Percentiles rank a stretch among this genome's conserved stretches.
Conservation (phyloP, 192 early-diverging fungal species). For the Coemansia sp. region DNA sequence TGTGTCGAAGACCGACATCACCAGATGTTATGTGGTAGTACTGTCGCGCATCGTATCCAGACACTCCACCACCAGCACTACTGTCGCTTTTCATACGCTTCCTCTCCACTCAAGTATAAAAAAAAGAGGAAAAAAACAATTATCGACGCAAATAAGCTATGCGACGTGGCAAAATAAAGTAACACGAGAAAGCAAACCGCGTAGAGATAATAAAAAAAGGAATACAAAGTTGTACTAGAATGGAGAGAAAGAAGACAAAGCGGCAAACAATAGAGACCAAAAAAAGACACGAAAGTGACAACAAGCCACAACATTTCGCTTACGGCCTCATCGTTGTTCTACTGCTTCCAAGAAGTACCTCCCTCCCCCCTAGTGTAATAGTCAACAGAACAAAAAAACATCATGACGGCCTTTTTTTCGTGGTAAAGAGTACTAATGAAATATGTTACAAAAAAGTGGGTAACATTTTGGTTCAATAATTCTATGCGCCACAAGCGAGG, state of each 20-base stretch:
- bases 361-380: not conserved
- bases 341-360: not conserved
- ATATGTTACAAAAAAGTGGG: no score
- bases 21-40: not conserved
- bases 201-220: not conserved
- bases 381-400: not conserved
- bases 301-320: not conserved
- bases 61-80: not conserved
- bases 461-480: no score
- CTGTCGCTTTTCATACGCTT: not conserved
- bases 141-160: no score
- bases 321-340: not conserved
- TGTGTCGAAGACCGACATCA: not conserved
- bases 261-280: not conserved
- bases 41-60: not conserved
- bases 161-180: not conserved
- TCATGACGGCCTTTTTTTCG: not conserved
- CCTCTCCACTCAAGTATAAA: not conserved
- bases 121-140: not conserved
- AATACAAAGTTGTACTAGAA: not conserved
- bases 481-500: no score
- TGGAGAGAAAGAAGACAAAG: not conserved
- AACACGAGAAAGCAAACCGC: not conserved
- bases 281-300: not conserved
- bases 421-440: no score